Conservation (phyloP, 768 basidiomycete species). For the Suillus decipiens region DNA sequence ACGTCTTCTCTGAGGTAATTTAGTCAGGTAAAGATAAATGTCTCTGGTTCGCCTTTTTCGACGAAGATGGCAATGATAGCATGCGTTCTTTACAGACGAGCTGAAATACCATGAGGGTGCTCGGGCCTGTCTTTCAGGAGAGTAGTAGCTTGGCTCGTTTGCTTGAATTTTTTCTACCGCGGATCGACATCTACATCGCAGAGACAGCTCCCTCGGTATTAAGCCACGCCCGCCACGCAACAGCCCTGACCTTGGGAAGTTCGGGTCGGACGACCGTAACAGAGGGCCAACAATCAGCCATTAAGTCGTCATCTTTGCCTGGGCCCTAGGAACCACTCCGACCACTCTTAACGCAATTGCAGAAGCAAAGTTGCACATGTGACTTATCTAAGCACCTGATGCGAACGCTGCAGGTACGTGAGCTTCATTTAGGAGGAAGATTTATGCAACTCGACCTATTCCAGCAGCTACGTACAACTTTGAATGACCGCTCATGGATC, state of each 20-base stretch:
- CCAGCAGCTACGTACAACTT: neutral
- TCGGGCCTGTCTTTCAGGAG: slow-evolving; percentile 54
- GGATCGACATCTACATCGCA: slow-evolving; percentile 41
- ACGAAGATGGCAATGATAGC: slow-evolving; percentile 69
- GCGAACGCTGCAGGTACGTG: slow-evolving; percentile 66
- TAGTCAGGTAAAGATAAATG: slow-evolving; percentile 54
- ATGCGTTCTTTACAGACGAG: slow-evolving; percentile 61
- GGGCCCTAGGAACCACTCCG: slow-evolving; percentile 65
- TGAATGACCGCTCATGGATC: slow-evolving; percentile 47
- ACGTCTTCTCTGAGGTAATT: slow-evolving; percentile 63
- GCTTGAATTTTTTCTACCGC: neutral
- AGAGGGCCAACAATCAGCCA: slow-evolving; percentile 37
- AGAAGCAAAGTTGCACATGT: slow-evolving; percentile 44
- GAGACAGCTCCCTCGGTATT: slow-evolving; percentile 65
- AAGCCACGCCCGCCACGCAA: slow-evolving; percentile 65
- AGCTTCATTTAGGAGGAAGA: neutral
- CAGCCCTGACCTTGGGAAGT: slow-evolving; percentile 46
- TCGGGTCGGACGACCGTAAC: neutral
- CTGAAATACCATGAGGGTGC: slow-evolving; percentile 52
- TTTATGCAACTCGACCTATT: neutral
- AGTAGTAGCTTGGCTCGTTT: slow-evolving; percentile 16
- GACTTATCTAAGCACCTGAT: slow-evolving; percentile 45
- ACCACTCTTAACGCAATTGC: slow-evolving; percentile 76
- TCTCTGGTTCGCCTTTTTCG: slow-evolving; percentile 76
- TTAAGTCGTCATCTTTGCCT: slow-evolving; percentile 42